Evolutionary conservation across 2,329 filamentous ascomycete genomes (phyloP).

Genomic region (Monosporascus ibericus): DNA sequence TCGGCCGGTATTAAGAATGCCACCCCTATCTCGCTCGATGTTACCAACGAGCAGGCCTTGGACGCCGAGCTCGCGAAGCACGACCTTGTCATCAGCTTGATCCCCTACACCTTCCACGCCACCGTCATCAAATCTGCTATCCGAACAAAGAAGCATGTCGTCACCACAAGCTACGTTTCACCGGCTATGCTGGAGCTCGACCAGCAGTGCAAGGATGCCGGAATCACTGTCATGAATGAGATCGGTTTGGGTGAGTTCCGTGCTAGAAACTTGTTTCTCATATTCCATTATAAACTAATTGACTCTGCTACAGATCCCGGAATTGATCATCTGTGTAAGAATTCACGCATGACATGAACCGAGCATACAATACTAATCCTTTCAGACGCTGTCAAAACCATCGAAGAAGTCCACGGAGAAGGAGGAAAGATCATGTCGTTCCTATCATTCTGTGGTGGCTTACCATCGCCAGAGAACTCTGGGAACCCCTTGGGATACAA

Average conservation of each 20-base stretch:
- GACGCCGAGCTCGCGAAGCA: conserved; percentile 74
- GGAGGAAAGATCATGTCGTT: conserved; percentile 83
- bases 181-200: conserved; percentile 89
- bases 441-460: conserved; percentile 77
- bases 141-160: conserved; percentile 87
- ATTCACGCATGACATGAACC: not conserved
- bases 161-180: conserved; percentile 89
- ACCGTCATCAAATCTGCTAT: conserved; percentile 91
- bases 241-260: conserved; percentile 49
- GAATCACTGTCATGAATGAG: conserved; percentile 98
- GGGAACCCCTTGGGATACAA: conserved; percentile 94
- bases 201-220: conserved; percentile 73
- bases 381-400: conserved; percentile 74
- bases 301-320: conserved; percentile 46
- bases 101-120: conserved; percentile 87
- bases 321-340: conserved; percentile 56
- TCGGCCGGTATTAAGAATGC: conserved; percentile 3
- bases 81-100: conserved; percentile 74
- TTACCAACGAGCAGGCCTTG: conserved; percentile 67
- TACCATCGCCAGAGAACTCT: conserved; percentile 65
- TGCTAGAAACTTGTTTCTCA: not conserved
- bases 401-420: conserved; percentile 77
- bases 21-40: conserved; percentile 43
- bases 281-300: conserved; percentile 21
- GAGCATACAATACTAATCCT: not conserved